A percentile compares a stretch with the other conserved stretches of the same genome.
Conservation (phyloP, 371 early-diverging fungal genomes). For the Capillidium heterosporum region DNA sequence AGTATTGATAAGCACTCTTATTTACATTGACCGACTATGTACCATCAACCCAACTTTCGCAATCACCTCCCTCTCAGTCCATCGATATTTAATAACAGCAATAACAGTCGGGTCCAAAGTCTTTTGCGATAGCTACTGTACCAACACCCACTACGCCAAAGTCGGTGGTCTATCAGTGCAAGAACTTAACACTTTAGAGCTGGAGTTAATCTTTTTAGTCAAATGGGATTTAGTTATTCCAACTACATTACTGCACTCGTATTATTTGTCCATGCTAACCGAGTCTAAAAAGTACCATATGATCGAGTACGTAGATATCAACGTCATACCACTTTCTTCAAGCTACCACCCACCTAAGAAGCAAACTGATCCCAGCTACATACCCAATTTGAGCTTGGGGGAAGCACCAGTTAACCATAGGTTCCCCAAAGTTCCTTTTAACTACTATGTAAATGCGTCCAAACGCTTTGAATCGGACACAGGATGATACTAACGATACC, state of each 20-base stretch:
- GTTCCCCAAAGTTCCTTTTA: too few species aligned
- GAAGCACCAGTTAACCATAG: too few species aligned
- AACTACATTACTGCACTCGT: constrained; percentile 60
- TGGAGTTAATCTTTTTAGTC: constrained; percentile 72
- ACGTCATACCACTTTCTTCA: too few species aligned
- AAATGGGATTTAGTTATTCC: constrained; percentile 62
- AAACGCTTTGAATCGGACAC: too few species aligned
- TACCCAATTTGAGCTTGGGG: too few species aligned
- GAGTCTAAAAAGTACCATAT: constrained; percentile 32
- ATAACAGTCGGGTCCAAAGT: constrained; percentile 79
- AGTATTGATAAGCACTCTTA: constrained; percentile 63
- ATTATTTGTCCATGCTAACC: constrained; percentile 59
- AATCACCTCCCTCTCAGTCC: constrained; percentile 81
- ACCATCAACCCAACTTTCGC: constrained; percentile 60
- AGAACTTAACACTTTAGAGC: constrained; percentile 86
- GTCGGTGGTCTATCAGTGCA: constrained; percentile 86
- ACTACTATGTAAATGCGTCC: too few species aligned
- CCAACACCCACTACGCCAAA: constrained; percentile 74
- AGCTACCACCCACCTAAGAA: too few species aligned
- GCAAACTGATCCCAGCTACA: too few species aligned
- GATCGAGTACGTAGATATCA: background rate
- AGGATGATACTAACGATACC: too few species aligned
- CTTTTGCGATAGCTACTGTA: constrained; percentile 67
- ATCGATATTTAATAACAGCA: constrained; percentile 87
- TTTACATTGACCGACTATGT: constrained; percentile 85